Evolutionary conservation across 2,329 filamentous ascomycete genomes (phyloP), one percentile per base, ranked within the genome.

Genomic region (Hypoxylon sp.): DNA sequence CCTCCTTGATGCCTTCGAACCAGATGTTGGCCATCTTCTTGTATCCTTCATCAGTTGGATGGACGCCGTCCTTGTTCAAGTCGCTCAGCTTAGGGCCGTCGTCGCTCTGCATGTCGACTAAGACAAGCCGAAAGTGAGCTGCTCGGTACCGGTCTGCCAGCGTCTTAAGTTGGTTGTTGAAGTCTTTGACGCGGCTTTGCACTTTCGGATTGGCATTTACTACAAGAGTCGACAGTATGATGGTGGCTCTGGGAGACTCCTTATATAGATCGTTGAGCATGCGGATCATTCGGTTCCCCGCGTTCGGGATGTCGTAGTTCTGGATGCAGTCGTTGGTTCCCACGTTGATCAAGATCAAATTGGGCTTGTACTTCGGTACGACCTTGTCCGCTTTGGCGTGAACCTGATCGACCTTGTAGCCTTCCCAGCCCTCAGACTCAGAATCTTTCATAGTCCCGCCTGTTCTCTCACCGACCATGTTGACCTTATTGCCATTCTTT

Each of bases 301-400:
- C 75, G 14, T 69, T 68, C 6, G 72, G 14, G n/a, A 79, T 59
- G 55, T 79, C 73, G 14, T 75, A 65, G 63, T 77, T 70, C 30
- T 75, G 76, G 30, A 75, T 65, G 68, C 79, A 79, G 67, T 83
- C 81, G 65, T 82, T 82, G 13, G 80, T 79, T 1, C 81, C 81
- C 6, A 73, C 77, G 61, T 82, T 80, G 62, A 82, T 63, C 6
- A 80, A 69, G 45, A 82, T 73, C 11, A 82, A 25, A 58, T 82
- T 79, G 0, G 81, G 81, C 63, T 73, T 72, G 58, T 75, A 73
- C 30, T 65, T 38, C 1, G 75, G 69, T 9, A 78, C 70, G 10
- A 75, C 74, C 14, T 28, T 28, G 30, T 70, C 64, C 1, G 79
- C 80, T 59, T 77, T 79, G 25, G 53, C 61, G 36, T 74, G 72